Base-by-base conservation (phyloP, 2,329 filamentous ascomycete genomes). In the Epichloe baconii region DNA sequence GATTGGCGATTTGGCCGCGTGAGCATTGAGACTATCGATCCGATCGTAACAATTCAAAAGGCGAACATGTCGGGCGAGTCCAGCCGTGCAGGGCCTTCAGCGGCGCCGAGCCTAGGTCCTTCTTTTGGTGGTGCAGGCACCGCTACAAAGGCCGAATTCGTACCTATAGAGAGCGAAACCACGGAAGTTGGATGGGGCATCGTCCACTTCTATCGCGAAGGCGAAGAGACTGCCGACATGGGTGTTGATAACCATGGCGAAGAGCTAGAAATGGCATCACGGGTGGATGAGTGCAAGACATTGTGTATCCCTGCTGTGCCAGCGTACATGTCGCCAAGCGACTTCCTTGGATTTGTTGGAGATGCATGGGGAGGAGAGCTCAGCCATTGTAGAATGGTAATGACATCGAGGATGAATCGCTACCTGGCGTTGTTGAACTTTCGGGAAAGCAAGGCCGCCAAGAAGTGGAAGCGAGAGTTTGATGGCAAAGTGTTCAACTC, bases 341-440 rank as follows among this genome's bases (percentile, higher is more conserved):
- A 97, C 62, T 88, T 98, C 53, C 70, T 97, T 56, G 90, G 88
- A 0, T 97, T 94, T 60, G 80, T 97, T 5, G 93, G 93, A 3
- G 87, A 95, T 64, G 82, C 82, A 62, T 95, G 91, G 65, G 80
- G 86, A 64, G 80, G 86, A 52, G 79, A 90, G 54, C 88, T 98
- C 53, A 93, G 85, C 59, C 93, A 98, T 70, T 95, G 95, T 64
- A 78, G 93, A 49, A 88, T 98, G 80, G 86, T 98, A 51, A 83
- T 89, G 74, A 97, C 93, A 1, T 86, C 85, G 50, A 78, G 83
- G 56, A 83, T 88, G 66, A 96, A 94, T 66, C 81, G 90, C 55
- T 97, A 97, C 70, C 86, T 98, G 75, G 91, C 95, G 26, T 74
- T 98, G 54, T 86, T 98, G 79, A 96, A 95, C 69, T 96, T 97